Base-by-base conservation (phyloP, 2,329 filamentous ascomycete genomes). In the Neopestalotiopsis rosae region DNA sequence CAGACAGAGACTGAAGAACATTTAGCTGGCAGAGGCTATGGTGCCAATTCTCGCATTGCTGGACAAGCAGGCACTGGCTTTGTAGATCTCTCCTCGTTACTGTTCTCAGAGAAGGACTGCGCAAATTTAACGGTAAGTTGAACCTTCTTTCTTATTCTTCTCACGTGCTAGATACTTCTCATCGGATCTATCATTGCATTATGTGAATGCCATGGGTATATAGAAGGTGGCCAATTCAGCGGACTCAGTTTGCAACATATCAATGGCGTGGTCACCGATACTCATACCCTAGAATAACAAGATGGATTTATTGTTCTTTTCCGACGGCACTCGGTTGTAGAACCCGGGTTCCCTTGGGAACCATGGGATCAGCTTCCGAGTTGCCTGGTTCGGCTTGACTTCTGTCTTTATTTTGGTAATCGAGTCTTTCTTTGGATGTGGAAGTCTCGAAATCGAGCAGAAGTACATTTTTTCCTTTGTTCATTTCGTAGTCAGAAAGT, bases 31-130 rank as follows among this genome's bases (percentile, higher is more conserved):
- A 92, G 94, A 75, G 95, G 93, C 0, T 98, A 97, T 77, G 93
- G 94, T n/a, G 93, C 94, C 38, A 91, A 90, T 59, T 94, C 91
- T 73, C 88, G 86, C 71, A 91, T 98, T 67, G 82, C 87, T 20
- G 92, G 94, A 1, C 86, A 87, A 45, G 69, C 84, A 7, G 88
- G 90, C 0, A 85, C 91, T 34, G 94, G 94, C 0, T 91, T 98
- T 72, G 91, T 98, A 66, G 94, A 97, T 77, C 83, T 94, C 59
- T 90, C 90, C 38, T 92, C 91, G 12, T 91, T 99, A 71, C 82
- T 97, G 30, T 81, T 98, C 59, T 81, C 87, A 0, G 85, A 90
- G 70, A 79, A 82, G 1, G 93, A 98, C 79, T 95, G 94, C 69
- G 73, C 71, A 14, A 73, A 78, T 5, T 66, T 84, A 66, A 75